Percentiles rank a stretch among this genome's conserved stretches.
These are phyloP conservation scores for Filobasidium uniguttulatum DNA, from an alignment of 1,284 basidiomycete genomes.

Conservation along the genomic window DNA sequence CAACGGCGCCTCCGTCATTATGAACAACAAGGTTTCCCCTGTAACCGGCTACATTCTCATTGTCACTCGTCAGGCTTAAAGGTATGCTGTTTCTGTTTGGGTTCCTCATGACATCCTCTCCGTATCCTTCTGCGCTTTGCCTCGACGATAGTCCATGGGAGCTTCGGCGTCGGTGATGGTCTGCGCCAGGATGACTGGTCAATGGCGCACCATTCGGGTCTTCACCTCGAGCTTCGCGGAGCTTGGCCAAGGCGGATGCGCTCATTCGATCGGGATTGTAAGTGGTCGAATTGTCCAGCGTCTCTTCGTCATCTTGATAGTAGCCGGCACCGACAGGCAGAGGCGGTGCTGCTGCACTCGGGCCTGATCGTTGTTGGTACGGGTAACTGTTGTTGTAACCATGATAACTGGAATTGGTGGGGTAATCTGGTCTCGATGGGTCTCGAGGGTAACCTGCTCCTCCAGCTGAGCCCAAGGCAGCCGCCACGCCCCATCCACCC, in stretches of 20 bases:
- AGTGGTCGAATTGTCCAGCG: background rate
- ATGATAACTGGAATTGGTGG: no score
- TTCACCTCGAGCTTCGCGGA: background rate
- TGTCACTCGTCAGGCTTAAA: slow-evolving; percentile 1
- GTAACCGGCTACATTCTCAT: background rate
- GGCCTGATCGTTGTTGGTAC: no score
- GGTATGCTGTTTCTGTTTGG: background rate
- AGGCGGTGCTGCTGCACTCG: no score
- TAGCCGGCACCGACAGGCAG: background rate
- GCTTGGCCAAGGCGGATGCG: background rate
- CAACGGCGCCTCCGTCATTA: background rate
- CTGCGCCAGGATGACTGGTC: background rate
- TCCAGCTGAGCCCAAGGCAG: background rate
- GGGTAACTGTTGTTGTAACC: no score
- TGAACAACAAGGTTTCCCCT: background rate
- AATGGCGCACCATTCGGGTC: background rate
- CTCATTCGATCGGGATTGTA: no score
- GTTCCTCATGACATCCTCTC: background rate
- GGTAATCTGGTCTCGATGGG: no score
- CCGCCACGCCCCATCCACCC: background rate
- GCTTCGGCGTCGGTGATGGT: background rate
- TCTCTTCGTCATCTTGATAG: no score
- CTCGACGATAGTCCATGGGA: background rate
- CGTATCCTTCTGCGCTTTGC: background rate
- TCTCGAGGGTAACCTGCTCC: background rate